Evolutionary conservation across 306 rosid genomes (phyloP).

Genomic region (Malus domestica): DNA sequence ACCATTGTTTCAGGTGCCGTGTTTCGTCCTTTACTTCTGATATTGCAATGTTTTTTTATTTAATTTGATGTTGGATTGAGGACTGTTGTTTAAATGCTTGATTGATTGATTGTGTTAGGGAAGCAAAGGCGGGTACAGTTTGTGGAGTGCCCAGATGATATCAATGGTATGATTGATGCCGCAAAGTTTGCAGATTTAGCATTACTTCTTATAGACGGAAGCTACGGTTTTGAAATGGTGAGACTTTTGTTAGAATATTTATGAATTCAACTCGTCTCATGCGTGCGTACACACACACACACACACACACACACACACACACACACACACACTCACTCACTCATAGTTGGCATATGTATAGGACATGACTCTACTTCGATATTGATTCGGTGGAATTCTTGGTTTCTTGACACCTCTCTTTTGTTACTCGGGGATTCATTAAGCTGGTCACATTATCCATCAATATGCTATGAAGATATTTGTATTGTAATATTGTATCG

Average conservation of each 20-base stretch:
- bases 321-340: not conserved
- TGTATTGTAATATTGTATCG: not conserved
- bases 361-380: not conserved
- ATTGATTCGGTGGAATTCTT: not conserved
- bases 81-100: not conserved
- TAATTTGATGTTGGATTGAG: not conserved
- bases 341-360: not conserved
- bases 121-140: conserved; percentile 89
- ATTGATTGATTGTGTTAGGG: conserved; percentile 38
- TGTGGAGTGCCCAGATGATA: conserved; percentile 90
- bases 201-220: conserved; percentile 88
- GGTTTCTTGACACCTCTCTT: not conserved
- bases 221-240: conserved; percentile 95
- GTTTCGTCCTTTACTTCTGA: not conserved
- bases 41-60: not conserved
- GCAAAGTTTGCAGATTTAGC: conserved; percentile 90
- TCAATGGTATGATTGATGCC: conserved; percentile 91
- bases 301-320: no score
- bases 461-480: not conserved
- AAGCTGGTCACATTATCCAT: not conserved
- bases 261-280: not conserved
- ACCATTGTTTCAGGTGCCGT: conserved; percentile 76
- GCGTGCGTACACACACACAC: no score
- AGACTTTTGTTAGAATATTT: conserved; percentile 9
- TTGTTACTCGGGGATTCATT: not conserved